Base-by-base conservation (phyloP, 495 filamentous ascomycete species). In the Penicillium fimorum region DNA sequence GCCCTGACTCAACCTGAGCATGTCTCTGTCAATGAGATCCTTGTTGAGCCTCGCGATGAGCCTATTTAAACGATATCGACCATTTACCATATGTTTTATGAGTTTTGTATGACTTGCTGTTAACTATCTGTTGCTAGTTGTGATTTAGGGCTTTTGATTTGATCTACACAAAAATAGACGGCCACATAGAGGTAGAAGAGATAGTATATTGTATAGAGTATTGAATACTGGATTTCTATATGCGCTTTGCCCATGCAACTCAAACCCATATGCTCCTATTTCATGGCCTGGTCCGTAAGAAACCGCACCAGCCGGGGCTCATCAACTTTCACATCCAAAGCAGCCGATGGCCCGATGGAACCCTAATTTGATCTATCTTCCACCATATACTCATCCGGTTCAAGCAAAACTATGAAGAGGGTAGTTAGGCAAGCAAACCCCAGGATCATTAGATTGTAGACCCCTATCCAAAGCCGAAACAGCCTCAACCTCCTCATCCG, bases 41-140 rank as follows among this genome's bases (percentile, higher is more conserved):
- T 89, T 71, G 84, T 89, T 66, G 86, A 89, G 72, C 85, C 86
- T 1, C 70, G 86, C 40, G 85, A 88, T 65, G 85, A 89, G 71
- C 85, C 86, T 33, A 87, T 87, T 58, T 88, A 66, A 59, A 24
- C 33, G 32, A 27, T 54, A 13, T 29, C 15, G 30, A 3, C 7
- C 35, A 7, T 29, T 38, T 17, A 17, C 35, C 9, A 27, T 1
- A 3, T 33, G 25, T 29, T 54, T n/a, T 11, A 12, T 13, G 22
- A 22, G 43, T 40, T 53, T 53, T 53, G 20, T 41, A 29, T 27
- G 5, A 46, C 40, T 38, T 52, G 15, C 38, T 52, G 24, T 32
- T 25, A 54, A 11, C 25, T 46, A 54, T 37, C 2, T 29, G 32
- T 35, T 10, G 11, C 12, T 46, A 54, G 42, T 22, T 54, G 32